Evolutionary conservation across 495 filamentous ascomycete genomes (phyloP), one percentile per base, ranked within the genome.

Genomic region (Penicillium daleae): DNA sequence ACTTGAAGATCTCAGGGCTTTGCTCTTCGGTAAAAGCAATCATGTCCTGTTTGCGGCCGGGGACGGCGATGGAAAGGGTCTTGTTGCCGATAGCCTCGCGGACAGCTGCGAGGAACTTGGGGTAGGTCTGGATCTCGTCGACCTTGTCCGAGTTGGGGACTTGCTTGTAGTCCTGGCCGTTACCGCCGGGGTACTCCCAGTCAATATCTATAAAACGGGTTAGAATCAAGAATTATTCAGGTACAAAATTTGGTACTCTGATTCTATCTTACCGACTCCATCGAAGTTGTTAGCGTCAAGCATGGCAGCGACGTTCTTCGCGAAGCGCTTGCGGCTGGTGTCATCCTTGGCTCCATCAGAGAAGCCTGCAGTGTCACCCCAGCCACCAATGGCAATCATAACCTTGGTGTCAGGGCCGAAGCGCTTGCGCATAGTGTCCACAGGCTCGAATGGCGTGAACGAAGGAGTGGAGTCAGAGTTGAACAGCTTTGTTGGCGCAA

Each of bases 131-230:
- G 49, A 91, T 86, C 66, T 93, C 86, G 78, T 79, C 83, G 15
- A 75, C 71, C 59, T 87, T 87, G 27, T 74, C 68, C 0, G 78
- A 74, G 74, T 92, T 92, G n/a, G 89, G 87, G 8, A 81, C 69
- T 56, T 82, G 63, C 60, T 88, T 91, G 79, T 92, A 93, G 72
- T 92, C 88, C 53, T 89, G 83, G 24, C 90, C 90, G 69, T 93
- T 92, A 46, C 90, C 90, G 32, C 89, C 89, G 2, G 90, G 89
- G 69, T 92, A 93, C 65, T 93, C 89, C 90, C 90, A 93, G 68
- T 93, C 89, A 58, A 92, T 85, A 61, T 93, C 90, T 71, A 85
- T 74, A 17, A 79, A 76, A 7, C 24, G 3, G 7, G 33, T 58
- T 48, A 59, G 21, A 31, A 17, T n/a, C 40, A 15, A 51, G 55